Base-by-base conservation (phyloP, 768 basidiomycete species). In the Heimioporus sp. region DNA sequence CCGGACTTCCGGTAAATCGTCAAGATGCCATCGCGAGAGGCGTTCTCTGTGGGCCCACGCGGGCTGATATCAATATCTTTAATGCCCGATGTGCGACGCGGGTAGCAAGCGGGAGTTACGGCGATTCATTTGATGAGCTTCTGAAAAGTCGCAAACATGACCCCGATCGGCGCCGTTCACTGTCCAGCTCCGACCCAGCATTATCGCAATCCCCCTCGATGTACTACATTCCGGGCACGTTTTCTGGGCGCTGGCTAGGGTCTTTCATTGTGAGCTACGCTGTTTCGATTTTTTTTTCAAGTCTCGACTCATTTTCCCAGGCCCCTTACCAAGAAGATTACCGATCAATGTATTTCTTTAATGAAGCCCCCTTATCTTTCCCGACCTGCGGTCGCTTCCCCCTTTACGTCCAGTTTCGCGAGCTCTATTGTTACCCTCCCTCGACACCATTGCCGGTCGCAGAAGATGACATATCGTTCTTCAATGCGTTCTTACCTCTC, bases 231-330 rank as follows among this genome's bases (percentile, higher is more conserved):
- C 68, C 75, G 20, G 80, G 76, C 11, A 67, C 69, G 1, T 66
- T 81, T 24, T 72, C 73, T 4, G 81, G 80, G 17, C 66, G 62
- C 35, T 83, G 79, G 79, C 71, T 73, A 48, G 80, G 80, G 3
- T 76, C 79, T 10, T 73, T 67, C 37, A 72, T 80, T 12, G 80
- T 81, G 55, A 49, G 75, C 55, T 19, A 28, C n/a, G 10, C 32
- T 19, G 11, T 46, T 41, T 49, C 28, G 20, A 52, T 36, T 10
- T 10, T 44, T 34, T 8, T 11, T 46, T 42, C 30, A 16, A 43
- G 38, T 53, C 20, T 28, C 16, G 35, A 21, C 49, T 53, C 46
- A 51, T 24, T 48, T 41, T 38, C 48, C n/a, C 32, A 80, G 80
- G 65, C 70, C 12, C 73, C 76, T 5, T 73, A 54, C 58, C 51